Evolutionary conservation across 1,284 basidiomycete species (phyloP).

Genomic region (Meripilus lineatus): DNA sequence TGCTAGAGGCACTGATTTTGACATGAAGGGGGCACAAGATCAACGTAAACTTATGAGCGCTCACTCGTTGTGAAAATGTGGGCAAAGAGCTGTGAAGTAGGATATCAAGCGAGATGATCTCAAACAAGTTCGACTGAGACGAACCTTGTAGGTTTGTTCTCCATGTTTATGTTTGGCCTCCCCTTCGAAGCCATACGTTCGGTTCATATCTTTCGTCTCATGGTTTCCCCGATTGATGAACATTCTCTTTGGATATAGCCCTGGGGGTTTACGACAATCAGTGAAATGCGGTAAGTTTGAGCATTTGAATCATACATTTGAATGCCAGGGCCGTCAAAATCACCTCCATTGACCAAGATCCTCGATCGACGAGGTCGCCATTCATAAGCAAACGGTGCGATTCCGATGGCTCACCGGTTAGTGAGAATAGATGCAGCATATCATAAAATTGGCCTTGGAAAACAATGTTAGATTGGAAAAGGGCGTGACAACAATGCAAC

Average conservation of each 20-base stretch:
- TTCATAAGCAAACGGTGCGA: conserved; percentile 90
- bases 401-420: conserved; percentile 82
- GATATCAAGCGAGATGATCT: too few species aligned
- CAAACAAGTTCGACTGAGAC: conserved; percentile 2
- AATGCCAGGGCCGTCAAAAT: conserved; percentile 92
- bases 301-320: conserved; percentile 65
- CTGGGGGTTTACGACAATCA: conserved; percentile 32
- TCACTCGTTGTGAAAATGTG: conserved; percentile 86
- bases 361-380: conserved; percentile 95
- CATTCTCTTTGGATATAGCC: conserved; percentile 85
- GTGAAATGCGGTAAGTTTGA: conserved; percentile 6
- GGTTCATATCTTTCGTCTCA: conserved; percentile 90
- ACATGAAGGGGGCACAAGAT: neutral
- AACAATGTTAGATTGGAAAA: conserved; percentile 7
- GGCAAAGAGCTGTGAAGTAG: conserved; percentile 83
- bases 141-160: conserved; percentile 83
- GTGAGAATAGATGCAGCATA: conserved; percentile 80
- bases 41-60: conserved; percentile 26
- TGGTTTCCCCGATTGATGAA: conserved; percentile 96
- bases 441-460: conserved; percentile 88
- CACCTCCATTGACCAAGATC: conserved; percentile 97
- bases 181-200: conserved; percentile 93
- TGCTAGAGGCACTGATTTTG: conserved; percentile 74
- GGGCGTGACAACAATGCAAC: conserved; percentile 16
- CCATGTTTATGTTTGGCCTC: conserved; percentile 96